These are phyloP conservation scores for Aspergillus egyptiacus DNA, from an alignment of 495 filamentous ascomycete genomes.

Conservation along the genomic window DNA sequence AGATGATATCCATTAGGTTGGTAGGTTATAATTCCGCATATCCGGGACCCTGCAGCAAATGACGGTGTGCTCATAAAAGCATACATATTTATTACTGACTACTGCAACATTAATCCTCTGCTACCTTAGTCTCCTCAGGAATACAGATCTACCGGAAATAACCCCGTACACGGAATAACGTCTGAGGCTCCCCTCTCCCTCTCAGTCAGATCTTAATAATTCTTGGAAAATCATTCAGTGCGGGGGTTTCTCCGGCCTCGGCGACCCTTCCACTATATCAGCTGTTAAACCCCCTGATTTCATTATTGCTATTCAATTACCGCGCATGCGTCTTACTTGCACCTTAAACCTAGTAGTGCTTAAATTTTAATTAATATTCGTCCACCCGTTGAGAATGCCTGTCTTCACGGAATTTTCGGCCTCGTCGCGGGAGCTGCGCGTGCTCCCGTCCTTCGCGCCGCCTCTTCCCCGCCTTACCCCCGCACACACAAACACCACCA, in stretches of 20 bases:
- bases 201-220: conserved; percentile 2
- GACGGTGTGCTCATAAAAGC: too few relatives aligned
- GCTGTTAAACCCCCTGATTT: neutral
- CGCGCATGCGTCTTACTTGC: neutral
- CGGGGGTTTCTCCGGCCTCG: neutral
- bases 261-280: neutral
- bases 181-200: too few relatives aligned
- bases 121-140: too few relatives aligned
- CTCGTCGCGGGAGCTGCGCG: conserved; percentile 35
- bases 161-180: too few relatives aligned
- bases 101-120: too few relatives aligned
- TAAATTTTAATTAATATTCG: neutral
- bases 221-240: neutral
- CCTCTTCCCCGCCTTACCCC: conserved; percentile 34
- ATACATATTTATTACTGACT: too few relatives aligned
- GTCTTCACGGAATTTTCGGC: conserved; percentile 40
- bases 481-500: conserved; percentile 8
- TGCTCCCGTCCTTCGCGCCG: conserved; percentile 37
- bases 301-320: neutral
- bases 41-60: too few relatives aligned
- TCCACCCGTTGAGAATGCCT: too few relatives aligned
- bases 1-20: too few relatives aligned
- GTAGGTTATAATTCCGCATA: too few relatives aligned
- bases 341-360: neutral
- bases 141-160: too few relatives aligned